Percentiles rank a stretch among this genome's conserved stretches.
Evolutionary conservation across 106 monocot species (phyloP).

Genomic region (Dioscorea zingiberensis): DNA sequence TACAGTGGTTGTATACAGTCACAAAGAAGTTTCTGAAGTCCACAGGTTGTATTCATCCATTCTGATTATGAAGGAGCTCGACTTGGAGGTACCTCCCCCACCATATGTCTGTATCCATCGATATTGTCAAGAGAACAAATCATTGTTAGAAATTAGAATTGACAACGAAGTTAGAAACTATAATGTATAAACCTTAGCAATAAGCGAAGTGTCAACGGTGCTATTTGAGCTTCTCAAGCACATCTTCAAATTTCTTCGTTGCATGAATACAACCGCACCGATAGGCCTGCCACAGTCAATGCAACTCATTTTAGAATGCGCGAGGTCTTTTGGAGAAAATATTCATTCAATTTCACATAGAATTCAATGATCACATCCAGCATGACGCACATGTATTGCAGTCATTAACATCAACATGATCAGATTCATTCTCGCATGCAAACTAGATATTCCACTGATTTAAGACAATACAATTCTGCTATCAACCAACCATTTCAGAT

Average conservation of each 20-base stretch:
- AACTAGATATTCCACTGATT: too few species aligned
- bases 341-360: too few species aligned
- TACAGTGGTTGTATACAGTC: neutral
- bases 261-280: slow-evolving; percentile 84
- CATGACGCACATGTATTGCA: too few species aligned
- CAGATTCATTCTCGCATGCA: too few species aligned
- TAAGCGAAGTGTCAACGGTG: slow-evolving; percentile 44
- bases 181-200: slow-evolving; percentile 59
- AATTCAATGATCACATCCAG: too few species aligned
- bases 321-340: too few species aligned
- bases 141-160: too few species aligned
- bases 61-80: slow-evolving; percentile 79
- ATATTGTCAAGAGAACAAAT: neutral
- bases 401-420: too few species aligned
- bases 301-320: neutral
- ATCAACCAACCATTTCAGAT: too few species aligned
- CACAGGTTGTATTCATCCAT: slow-evolving; percentile 86
- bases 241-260: slow-evolving; percentile 62
- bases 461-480: too few species aligned
- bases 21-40: slow-evolving; percentile 17
- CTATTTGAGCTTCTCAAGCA: slow-evolving; percentile 58
- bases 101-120: slow-evolving; percentile 48
- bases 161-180: too few species aligned
- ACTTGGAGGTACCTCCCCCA: slow-evolving; percentile 62
- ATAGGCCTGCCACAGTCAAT: slow-evolving; percentile 41